Evolutionary conservation across 2,329 filamentous ascomycete genomes (phyloP).

Genomic region (Penicillium sp.): DNA sequence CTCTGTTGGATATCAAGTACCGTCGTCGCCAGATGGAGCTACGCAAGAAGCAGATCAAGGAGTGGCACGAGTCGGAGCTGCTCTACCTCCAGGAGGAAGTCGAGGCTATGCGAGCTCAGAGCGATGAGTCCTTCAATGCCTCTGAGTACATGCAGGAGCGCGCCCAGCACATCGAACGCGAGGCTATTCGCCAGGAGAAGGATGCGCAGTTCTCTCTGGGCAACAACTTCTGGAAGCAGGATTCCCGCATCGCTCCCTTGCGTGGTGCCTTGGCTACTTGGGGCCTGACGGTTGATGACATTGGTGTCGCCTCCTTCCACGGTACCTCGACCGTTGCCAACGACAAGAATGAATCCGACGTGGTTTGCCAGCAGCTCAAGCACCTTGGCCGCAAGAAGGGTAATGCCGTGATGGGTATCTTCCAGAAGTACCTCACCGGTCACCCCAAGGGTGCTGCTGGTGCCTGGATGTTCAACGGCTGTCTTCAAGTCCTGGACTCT

Average conservation of each 20-base stretch:
- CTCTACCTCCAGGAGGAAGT: conserved; percentile 92
- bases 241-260: conserved; percentile 88
- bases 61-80: conserved; percentile 93
- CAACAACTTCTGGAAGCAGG: conserved; percentile 99
- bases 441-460: conserved; percentile 99
- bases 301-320: conserved; percentile 96
- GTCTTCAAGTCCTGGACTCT: conserved; percentile 89
- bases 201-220: conserved; percentile 89
- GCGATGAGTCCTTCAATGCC: conserved; percentile 69
- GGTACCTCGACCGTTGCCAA: conserved; percentile 98
- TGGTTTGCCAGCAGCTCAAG: conserved; percentile 92
- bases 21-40: conserved; percentile 91
- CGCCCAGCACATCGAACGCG: conserved; percentile 78
- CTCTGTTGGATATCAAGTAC: conserved; percentile 96
- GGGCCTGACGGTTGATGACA: conserved; percentile 95
- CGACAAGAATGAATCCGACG: conserved; percentile 98
- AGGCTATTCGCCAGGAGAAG: conserved; percentile 87
- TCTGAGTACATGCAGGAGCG: conserved; percentile 84
- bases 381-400: conserved; percentile 96
- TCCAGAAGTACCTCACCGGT: conserved; percentile 98
- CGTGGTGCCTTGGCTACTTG: conserved; percentile 95
- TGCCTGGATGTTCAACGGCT: conserved; percentile 99
- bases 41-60: conserved; percentile 89
- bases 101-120: conserved; percentile 81
- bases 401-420: conserved; percentile 92